These are phyloP conservation scores for Malassezia arunalokei DNA, from an alignment of 1,284 basidiomycete species.

Conservation along the genomic window DNA sequence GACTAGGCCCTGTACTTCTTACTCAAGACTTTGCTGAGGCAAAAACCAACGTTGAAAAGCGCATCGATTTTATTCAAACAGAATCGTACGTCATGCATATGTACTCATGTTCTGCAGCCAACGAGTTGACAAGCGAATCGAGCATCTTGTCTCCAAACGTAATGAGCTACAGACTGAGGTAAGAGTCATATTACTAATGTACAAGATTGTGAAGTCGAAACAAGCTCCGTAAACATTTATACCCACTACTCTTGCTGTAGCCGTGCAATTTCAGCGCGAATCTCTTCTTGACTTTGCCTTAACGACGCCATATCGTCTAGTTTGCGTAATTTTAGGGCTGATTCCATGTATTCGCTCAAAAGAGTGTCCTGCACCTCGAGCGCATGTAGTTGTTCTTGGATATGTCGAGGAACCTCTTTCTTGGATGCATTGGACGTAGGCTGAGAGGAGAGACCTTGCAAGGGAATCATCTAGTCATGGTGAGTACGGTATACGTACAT, in stretches of 20 bases:
- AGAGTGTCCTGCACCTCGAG: slow-evolving; percentile 35
- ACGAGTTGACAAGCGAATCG: slow-evolving; percentile 12
- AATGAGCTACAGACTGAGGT: slow-evolving; percentile 14
- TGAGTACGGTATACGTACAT: slow-evolving; percentile 55
- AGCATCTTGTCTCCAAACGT: slow-evolving; percentile 6
- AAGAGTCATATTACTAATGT: background rate
- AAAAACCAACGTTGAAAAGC: slow-evolving; percentile 74
- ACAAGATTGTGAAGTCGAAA: slow-evolving; percentile 11
- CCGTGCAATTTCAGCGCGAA: slow-evolving; percentile 29
- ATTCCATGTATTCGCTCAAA: slow-evolving; percentile 27
- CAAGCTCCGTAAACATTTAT: background rate
- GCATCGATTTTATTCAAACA: slow-evolving; percentile 73
- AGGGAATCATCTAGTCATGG: slow-evolving; percentile 23
- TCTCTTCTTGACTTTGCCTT: slow-evolving; percentile 30
- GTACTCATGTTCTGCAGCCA: background rate
- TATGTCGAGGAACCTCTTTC: background rate
- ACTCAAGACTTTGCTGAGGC: slow-evolving; percentile 82
- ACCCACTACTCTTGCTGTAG: slow-evolving; percentile 12
- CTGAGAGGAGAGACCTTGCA: slow-evolving; percentile 50
- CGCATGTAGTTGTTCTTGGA: slow-evolving; percentile 24
- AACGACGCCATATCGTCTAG: slow-evolving; percentile 35
- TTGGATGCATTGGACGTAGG: slow-evolving; percentile 44
- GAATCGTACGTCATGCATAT: slow-evolving; percentile 62
- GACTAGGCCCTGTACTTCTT: slow-evolving; percentile 78
- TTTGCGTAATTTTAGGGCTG: slow-evolving; percentile 30